Percentiles rank a stretch among this genome's conserved stretches.
These are phyloP conservation scores for Oryza punctata DNA, from an alignment of 176 grass and related monocot species.

Conservation along the genomic window DNA sequence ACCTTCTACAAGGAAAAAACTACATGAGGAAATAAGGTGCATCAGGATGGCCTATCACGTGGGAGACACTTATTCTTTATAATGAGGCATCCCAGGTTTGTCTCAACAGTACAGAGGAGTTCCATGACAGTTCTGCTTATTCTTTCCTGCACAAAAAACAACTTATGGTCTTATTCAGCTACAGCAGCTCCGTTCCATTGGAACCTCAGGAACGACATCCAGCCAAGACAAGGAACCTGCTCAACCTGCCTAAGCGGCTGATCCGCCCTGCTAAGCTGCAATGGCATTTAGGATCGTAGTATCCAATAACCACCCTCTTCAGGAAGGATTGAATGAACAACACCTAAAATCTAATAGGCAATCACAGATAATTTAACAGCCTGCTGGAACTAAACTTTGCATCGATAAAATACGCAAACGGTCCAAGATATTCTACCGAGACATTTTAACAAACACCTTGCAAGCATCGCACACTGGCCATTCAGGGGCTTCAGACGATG, in stretches of 20 bases:
- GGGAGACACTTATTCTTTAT: background rate
- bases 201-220: no score
- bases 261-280: background rate
- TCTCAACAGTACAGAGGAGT: no score
- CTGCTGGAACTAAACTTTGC: background rate
- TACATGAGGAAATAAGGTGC: background rate
- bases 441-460: slow-evolving; percentile 23
- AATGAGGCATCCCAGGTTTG: background rate
- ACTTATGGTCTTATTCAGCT: no score
- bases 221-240: no score
- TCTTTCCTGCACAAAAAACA: no score
- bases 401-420: background rate
- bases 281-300: background rate
- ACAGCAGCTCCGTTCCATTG: no score
- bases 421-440: background rate
- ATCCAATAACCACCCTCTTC: background rate
- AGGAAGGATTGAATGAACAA: background rate
- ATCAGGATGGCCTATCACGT: background rate
- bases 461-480: background rate
- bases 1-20: background rate
- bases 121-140: no score
- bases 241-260: background rate
- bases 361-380: background rate
- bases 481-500: background rate
- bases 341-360: background rate